These are phyloP conservation scores for Sphaerulina musiva DNA, from an alignment of 2,329 filamentous ascomycete genomes.

Conservation along the genomic window DNA sequence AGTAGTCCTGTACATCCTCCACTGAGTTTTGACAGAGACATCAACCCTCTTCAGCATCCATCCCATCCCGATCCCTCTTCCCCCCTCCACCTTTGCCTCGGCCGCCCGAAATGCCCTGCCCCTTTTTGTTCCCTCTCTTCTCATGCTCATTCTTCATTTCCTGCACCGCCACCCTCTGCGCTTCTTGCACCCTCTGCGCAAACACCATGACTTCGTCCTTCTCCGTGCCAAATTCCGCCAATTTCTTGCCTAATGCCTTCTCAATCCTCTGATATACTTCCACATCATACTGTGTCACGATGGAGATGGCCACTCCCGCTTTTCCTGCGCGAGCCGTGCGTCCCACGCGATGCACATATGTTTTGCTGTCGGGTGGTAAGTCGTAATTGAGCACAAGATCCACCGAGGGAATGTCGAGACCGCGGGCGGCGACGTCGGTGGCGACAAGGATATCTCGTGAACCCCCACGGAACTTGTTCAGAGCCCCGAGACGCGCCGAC, in stretches of 20 bases:
- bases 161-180: slow-evolving; percentile 68
- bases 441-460: slow-evolving; percentile 82
- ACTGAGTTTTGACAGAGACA: background rate
- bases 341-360: slow-evolving; percentile 83
- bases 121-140: slow-evolving; percentile 51
- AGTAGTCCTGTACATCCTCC: no score
- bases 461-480: slow-evolving; percentile 81
- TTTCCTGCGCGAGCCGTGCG: slow-evolving; percentile 83
- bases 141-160: slow-evolving; percentile 79
- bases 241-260: slow-evolving; percentile 69
- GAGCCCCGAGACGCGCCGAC: slow-evolving; percentile 73
- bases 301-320: slow-evolving; percentile 68
- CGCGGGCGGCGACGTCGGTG: slow-evolving; percentile 88
- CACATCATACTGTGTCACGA: slow-evolving; percentile 83
- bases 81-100: slow-evolving; percentile 51
- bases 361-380: slow-evolving; percentile 76
- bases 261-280: slow-evolving; percentile 78
- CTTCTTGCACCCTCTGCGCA: slow-evolving; percentile 69
- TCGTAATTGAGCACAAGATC: slow-evolving; percentile 84
- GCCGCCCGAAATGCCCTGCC: slow-evolving; percentile 41
- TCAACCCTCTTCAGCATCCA: slow-evolving; percentile 67
- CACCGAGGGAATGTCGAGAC: slow-evolving; percentile 87
- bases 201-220: slow-evolving; percentile 85
- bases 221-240: slow-evolving; percentile 60
- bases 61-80: slow-evolving; percentile 53